Evolutionary conservation across 1,284 basidiomycete genomes (phyloP).

Genomic region (Entoloma clypeatum): DNA sequence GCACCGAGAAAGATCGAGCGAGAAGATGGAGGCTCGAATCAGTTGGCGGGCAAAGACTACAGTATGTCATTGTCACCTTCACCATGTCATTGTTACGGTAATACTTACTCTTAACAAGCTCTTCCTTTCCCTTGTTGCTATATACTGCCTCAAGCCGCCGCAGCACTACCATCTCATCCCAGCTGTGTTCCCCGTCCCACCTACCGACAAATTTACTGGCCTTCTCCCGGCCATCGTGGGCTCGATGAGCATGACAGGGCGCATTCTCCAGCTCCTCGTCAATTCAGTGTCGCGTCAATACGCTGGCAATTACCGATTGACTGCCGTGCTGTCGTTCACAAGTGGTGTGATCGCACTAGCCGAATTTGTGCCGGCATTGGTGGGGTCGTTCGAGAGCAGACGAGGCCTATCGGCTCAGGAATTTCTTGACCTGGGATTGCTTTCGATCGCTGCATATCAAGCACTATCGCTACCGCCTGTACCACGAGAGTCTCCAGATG

Average conservation of each 20-base stretch:
- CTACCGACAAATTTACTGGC: conserved; percentile 12
- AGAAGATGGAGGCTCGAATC: conserved; percentile 21
- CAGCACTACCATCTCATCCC: conserved; percentile 13
- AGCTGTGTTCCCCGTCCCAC: conserved; percentile 10
- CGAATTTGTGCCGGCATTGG: not conserved
- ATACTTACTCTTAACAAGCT: conserved; percentile 13
- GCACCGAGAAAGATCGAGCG: conserved; percentile 25
- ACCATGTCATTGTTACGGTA: not conserved
- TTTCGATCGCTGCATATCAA: conserved; percentile 17
- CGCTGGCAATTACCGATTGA: conserved; percentile 26
- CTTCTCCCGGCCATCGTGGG: conserved; percentile 4
- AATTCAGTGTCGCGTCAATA: conserved; percentile 26
- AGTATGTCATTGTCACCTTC: conserved; percentile 11
- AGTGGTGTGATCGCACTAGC: not conserved
- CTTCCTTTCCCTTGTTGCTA: conserved; percentile 11
- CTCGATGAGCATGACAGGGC: conserved; percentile 18
- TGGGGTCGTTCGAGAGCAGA: conserved; percentile 1
- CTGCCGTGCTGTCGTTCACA: conserved; percentile 10
- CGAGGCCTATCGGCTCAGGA: conserved; percentile 3
- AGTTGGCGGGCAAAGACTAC: conserved; percentile 12
- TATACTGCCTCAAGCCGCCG: conserved; percentile 18
- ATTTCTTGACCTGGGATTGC: conserved; percentile 9
- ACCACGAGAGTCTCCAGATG: conserved; percentile 14
- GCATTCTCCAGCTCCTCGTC: conserved; percentile 25
- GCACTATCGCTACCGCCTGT: conserved; percentile 17